Percentiles rank a stretch among this genome's conserved stretches.
These are phyloP conservation scores for Tetrapyrgos nigripes DNA, from an alignment of 1,284 basidiomycete genomes.

Conservation along the genomic window DNA sequence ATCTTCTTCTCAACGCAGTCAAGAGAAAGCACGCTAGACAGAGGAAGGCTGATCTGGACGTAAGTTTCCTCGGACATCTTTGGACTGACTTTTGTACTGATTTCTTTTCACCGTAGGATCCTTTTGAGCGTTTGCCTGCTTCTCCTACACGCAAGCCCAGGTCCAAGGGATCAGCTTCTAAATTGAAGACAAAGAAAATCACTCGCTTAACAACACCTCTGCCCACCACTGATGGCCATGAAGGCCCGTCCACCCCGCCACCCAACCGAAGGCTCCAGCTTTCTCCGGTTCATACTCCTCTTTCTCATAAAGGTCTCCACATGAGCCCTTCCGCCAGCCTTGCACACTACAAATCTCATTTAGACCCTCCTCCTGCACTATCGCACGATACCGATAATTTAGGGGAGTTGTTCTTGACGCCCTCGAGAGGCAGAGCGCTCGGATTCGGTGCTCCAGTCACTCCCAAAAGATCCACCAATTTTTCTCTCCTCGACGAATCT, in stretches of 20 bases:
- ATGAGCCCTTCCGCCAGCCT: constrained; percentile 69
- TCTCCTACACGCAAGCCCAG: constrained; percentile 53
- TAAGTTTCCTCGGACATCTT: constrained; percentile 22
- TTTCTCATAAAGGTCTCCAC: constrained; percentile 71
- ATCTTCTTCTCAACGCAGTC: constrained; percentile 9
- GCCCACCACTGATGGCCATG: constrained; percentile 30
- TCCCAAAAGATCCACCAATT: constrained; percentile 58
- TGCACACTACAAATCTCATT: constrained; percentile 66
- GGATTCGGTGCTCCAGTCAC: constrained; percentile 51
- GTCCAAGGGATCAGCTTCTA: constrained; percentile 38
- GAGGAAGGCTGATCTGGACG: constrained; percentile 31
- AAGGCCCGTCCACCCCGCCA: constrained; percentile 36
- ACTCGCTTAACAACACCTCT: constrained; percentile 46
- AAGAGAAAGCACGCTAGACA: constrained; percentile 15
- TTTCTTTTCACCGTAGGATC: constrained; percentile 2
- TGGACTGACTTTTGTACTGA: constrained; percentile 30
- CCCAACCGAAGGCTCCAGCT: constrained; percentile 39
- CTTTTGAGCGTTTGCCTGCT: constrained; percentile 37
- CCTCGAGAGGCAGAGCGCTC: constrained; percentile 40
- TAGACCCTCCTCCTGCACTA: constrained; percentile 60
- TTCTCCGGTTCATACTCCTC: constrained; percentile 66
- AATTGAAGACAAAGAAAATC: constrained; percentile 33
- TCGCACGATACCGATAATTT: constrained; percentile 43
- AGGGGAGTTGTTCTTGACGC: constrained; percentile 56
- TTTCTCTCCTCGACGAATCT: constrained; percentile 48